Base-by-base conservation (phyloP, 352 stramenopile genomes). In the Phytophthora tubulina region DNA sequence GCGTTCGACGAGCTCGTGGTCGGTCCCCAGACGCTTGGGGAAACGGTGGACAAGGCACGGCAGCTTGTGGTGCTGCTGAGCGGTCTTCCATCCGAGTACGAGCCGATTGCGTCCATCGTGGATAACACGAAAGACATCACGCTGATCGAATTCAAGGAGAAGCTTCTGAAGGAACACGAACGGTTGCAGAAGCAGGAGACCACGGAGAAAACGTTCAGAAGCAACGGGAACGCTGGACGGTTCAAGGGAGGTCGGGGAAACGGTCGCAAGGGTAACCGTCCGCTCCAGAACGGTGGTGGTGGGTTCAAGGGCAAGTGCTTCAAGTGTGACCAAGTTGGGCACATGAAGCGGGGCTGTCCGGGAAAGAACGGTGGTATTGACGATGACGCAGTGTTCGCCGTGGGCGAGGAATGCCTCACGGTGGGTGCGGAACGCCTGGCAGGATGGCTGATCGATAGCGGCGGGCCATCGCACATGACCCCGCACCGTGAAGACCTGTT, bases 161-260 rank as follows among this genome's bases (percentile, higher is more conserved):
- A 57, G 50, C 32, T 57, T 2, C 50, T 57, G 9, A 57, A 42
- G 14, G 31, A 57, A 13, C 17, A 36, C 6, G 50, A 41, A 11
- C 13, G 31, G 5, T 15, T 57, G 31, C 15, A 56, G 31, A 56
- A 30, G 50, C 42, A 56, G 31, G 32, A 44, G 21, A 27, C 32
- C n/a, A 45, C 14, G 36, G 13, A 67, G 36, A 67, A 59, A 21
- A 13, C 59, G 17, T 45, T 59, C 17, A n/a, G 27, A n/a, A 21
- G n/a, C 0, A 67, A 51, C 11, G 38, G 36, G 1, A 54, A 67
- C 27, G 49, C 33, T 44, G 39, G 39, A 45, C 39, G 11, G 39
- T 21, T 45, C 39, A 45, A 45, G 3, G 11, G 39, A n/a, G 39
- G 11, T 11, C 39, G 39, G 11, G 11, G 39, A n/a, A 45, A 45